A percentile compares a stretch with the other conserved stretches of the same genome.
Evolutionary conservation across 495 filamentous ascomycete genomes (phyloP).

Genomic region (Aspergillus ostianus): DNA sequence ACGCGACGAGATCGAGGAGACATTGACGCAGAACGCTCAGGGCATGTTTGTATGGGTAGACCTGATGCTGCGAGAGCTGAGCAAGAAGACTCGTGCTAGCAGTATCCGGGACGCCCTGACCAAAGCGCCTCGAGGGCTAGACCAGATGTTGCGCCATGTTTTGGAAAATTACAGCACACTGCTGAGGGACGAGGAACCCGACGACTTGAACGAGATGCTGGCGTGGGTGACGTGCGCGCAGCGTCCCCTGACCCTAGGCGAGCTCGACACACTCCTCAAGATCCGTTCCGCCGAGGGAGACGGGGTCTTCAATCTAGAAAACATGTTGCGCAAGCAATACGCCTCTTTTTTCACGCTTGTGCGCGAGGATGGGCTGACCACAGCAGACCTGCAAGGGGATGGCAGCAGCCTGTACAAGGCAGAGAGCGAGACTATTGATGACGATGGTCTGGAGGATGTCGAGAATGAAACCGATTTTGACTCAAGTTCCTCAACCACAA

Average conservation of each 20-base stretch:
- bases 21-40: slow-evolving; percentile 27
- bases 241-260: slow-evolving; percentile 25
- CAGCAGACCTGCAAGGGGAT: slow-evolving; percentile 24
- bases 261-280: slow-evolving; percentile 29
- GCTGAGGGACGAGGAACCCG: slow-evolving; percentile 22
- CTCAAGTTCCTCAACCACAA: slow-evolving; percentile 30
- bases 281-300: slow-evolving; percentile 29
- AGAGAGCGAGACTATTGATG: slow-evolving; percentile 9
- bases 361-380: slow-evolving; percentile 33
- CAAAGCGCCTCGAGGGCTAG: slow-evolving; percentile 27
- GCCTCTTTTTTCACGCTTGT: slow-evolving; percentile 35
- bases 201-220: slow-evolving; percentile 34
- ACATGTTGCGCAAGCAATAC: slow-evolving; percentile 30
- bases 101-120: slow-evolving; percentile 29
- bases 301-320: slow-evolving; percentile 31
- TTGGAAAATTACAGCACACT: slow-evolving; percentile 24
- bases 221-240: slow-evolving; percentile 29
- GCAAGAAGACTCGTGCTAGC: slow-evolving; percentile 22
- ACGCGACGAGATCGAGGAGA: slow-evolving; percentile 27
- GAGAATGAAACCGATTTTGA: slow-evolving; percentile 27
- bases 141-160: slow-evolving; percentile 34
- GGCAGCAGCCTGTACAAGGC: not conserved
- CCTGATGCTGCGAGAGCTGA: slow-evolving; percentile 35
- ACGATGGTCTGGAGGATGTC: slow-evolving; percentile 19
- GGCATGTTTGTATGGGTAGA: slow-evolving; percentile 41